A percentile compares a stretch with the other conserved stretches of the same genome.
phyloP scores from a whole-genome alignment of 164 flowering plant genomes.

The Stephania cephalantha region DNA sequence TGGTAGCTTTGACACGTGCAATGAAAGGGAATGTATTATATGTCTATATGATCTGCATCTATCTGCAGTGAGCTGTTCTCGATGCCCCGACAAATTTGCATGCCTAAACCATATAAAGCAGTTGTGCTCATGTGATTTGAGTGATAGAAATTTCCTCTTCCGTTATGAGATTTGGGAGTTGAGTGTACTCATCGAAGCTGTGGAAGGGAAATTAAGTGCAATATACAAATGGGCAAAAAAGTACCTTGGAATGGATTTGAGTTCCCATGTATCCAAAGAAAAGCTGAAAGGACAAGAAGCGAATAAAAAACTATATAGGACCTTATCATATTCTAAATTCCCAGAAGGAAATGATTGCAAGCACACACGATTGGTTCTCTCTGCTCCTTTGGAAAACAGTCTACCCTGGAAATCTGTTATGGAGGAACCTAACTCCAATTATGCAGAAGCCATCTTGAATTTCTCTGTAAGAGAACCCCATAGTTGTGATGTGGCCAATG shows the following conservation, averaged over 20 bases:
- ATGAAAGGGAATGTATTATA: conserved; percentile 51
- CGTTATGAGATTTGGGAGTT: conserved; percentile 52
- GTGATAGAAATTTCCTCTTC: conserved; percentile 37
- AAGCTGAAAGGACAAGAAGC: conserved; percentile 13
- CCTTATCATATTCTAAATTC: conserved; percentile 9
- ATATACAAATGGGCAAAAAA: conserved; percentile 65
- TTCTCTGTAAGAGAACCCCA: neutral
- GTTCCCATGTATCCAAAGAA: conserved; percentile 36
- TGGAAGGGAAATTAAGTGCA: conserved; percentile 70
- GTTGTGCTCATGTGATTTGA: conserved; percentile 63
- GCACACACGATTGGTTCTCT: neutral
- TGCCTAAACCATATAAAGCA: conserved; percentile 67
- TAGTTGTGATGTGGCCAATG: neutral
- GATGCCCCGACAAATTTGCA: conserved; percentile 55
- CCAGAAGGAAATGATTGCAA: conserved; percentile 5
- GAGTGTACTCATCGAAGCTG: conserved; percentile 47
- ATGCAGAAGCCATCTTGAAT: neutral
- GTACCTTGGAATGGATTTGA: conserved; percentile 53
- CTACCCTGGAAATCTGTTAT: conserved; percentile 11
- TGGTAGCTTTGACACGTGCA: conserved; percentile 32
- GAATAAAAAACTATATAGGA: conserved; percentile 9
- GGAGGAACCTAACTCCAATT: conserved; percentile 4
- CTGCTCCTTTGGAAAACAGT: conserved; percentile 12
- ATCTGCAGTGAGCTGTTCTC: conserved; percentile 62
- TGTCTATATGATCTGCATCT: conserved; percentile 66